phyloP scores from a whole-genome alignment of 1,139 yeast genomes.

The Candida dubliniensis region DNA sequence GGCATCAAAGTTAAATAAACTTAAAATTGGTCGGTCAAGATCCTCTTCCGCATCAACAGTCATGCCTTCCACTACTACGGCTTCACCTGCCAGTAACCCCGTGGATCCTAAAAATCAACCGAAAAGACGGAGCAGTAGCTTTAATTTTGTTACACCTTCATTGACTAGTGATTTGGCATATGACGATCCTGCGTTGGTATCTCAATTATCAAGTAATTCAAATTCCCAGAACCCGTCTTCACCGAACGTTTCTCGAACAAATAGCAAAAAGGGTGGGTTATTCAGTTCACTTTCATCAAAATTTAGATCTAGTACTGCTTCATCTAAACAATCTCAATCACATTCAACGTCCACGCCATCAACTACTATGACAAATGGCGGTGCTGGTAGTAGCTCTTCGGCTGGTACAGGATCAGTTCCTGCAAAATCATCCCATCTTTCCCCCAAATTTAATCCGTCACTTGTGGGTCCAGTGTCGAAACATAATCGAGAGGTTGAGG shows the following conservation, averaged over 20 bases:
- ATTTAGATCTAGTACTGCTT: constrained; percentile 33
- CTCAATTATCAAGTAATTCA: constrained; percentile 13
- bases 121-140: constrained; percentile 14
- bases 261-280: constrained; percentile 39
- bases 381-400: constrained; percentile 3
- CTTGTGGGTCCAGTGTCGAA: constrained; percentile 18
- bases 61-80: constrained; percentile 2
- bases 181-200: constrained; percentile 9
- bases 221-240: constrained; percentile 12
- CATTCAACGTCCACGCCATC: constrained; percentile 8
- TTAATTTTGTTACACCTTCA: constrained; percentile 13
- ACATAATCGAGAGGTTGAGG: constrained; percentile 18
- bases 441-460: constrained; percentile 19
- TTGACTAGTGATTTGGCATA: constrained; percentile 14
- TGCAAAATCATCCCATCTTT: constrained; percentile 11
- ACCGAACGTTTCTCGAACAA: constrained; percentile 23
- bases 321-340: constrained; percentile 19
- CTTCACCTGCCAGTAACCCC: constrained; percentile 20
- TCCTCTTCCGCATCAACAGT: constrained; percentile 22
- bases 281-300: constrained; percentile 58
- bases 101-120: constrained; percentile 18
- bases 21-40: constrained; percentile 33
- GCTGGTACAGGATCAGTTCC: too few relatives aligned
- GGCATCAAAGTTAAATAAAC: constrained; percentile 23
- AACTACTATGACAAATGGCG: constrained; percentile 6